Base-by-base conservation (phyloP, 2,329 filamentous ascomycete species). In the Sphaerostilbella broomeana region DNA sequence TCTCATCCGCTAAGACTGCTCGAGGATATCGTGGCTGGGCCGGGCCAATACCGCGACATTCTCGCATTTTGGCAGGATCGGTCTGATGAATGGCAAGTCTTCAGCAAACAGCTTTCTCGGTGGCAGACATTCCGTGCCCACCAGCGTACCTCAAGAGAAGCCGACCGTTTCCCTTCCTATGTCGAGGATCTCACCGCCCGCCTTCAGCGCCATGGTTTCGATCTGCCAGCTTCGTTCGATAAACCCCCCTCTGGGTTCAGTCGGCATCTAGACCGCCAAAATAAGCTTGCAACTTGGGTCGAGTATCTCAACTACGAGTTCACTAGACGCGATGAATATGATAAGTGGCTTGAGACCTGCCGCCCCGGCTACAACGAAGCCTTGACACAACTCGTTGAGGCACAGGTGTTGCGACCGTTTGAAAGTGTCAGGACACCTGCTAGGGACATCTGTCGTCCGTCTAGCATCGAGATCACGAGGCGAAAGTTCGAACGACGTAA, bases 251-350 rank as follows among this genome's bases (percentile, higher is more conserved):
- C 37, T 30, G 35, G 40, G 4, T 34, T 43, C 26, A 29, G 24
- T 25, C 13, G 22, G n/a, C 22, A 43, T 15, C 6, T 39, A 5
- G 29, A 39, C 8, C 25, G 25, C 10, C 40, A 43, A 17, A 20
- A 34, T 25, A 43, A 43, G 19, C 13, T 43, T 15, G 24, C 40
- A 9, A 43, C 40, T 1, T 43, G 40, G 40, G 32, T 43, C 20
- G 40, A 43, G 20, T 43, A 43, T 13, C 11, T 43, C 5, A 43
- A 43, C 17, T 39, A 40, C 19, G 40, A 43, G 11, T 30, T 39
- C 20, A 40, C 19, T 9, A 30, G 30, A 24, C 35, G 29, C 11
- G 40, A 43, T 10, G 36, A 39, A 16, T 39, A 43, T n/a, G 40
- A 43, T 7, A 34, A 39, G 3, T 43, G 40, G 40, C 22, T 43